These are phyloP conservation scores for Candida ulmi DNA, from an alignment of 805 yeast species.

Conservation along the genomic window DNA sequence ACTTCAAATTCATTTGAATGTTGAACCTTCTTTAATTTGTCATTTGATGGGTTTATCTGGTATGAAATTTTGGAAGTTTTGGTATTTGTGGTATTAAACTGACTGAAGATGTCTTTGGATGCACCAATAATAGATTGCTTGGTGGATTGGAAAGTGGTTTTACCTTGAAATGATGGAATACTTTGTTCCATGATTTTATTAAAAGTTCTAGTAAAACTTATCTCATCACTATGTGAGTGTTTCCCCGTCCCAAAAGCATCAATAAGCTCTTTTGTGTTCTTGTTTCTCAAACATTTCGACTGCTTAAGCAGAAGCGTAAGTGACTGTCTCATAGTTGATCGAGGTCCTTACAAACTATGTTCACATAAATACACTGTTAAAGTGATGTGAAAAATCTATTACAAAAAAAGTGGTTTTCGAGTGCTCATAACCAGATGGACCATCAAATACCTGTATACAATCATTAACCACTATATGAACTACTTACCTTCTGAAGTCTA, in stretches of 20 bases:
- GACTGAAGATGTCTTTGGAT: neutral
- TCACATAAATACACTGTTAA: too few species aligned
- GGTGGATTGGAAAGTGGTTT: neutral
- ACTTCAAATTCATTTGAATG: neutral
- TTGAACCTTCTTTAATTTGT: neutral
- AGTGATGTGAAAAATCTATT: too few species aligned
- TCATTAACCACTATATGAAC: too few species aligned
- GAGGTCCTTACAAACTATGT: too few species aligned
- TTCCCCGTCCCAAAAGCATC: neutral
- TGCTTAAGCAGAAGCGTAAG: neutral
- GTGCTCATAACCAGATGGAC: too few species aligned
- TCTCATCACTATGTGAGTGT: neutral
- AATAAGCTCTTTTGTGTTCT: neutral
- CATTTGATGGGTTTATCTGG: neutral
- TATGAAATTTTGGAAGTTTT: neutral
- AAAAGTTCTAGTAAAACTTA: neutral
- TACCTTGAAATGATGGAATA: neutral
- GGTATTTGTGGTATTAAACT: neutral
- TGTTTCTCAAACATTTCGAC: neutral
- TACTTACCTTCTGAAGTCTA: too few species aligned
- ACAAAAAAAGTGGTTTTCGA: too few species aligned
- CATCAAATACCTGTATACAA: too few species aligned
- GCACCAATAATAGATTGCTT: neutral
- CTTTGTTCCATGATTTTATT: neutral
- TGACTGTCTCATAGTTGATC: neutral